A percentile compares a stretch with the other conserved stretches of the same genome.
Conservation (phyloP, 2,329 filamentous ascomycete species). For the Dendrostoma leiphaemia region DNA sequence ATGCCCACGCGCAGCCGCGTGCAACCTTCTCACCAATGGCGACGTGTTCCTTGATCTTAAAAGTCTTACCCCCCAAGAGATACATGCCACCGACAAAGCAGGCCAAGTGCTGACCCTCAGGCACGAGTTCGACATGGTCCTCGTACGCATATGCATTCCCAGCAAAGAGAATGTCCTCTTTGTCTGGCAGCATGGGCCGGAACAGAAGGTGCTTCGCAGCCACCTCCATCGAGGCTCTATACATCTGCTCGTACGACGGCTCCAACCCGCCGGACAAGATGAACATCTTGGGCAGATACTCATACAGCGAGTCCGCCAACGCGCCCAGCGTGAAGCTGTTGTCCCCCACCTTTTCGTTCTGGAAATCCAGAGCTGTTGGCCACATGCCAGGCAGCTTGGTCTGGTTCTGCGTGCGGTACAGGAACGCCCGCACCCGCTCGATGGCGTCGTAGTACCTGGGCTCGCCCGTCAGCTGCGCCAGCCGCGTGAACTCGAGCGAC, state of each 20-base stretch:
- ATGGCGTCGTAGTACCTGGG: conserved; percentile 69
- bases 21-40: conserved; percentile 46
- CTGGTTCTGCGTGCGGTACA: conserved; percentile 65
- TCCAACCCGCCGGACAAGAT: conserved; percentile 64
- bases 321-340: conserved; percentile 51
- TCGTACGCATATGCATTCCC: conserved; percentile 35
- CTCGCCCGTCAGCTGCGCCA: conserved; percentile 68
- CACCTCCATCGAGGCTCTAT: conserved; percentile 57
- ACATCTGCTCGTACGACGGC: conserved; percentile 62
- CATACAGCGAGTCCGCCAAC: conserved; percentile 55
- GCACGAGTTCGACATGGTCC: conserved; percentile 26
- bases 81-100: conserved; percentile 52
- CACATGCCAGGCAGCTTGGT: conserved; percentile 76
- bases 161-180: conserved; percentile 62
- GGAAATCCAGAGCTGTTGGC: conserved; percentile 63
- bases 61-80: conserved; percentile 42
- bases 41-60: conserved; percentile 44
- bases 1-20: conserved; percentile 58
- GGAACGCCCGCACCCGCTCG: conserved; percentile 59
- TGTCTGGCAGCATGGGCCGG: conserved; percentile 62
- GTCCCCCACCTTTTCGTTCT: conserved; percentile 42
- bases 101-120: conserved; percentile 40
- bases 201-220: conserved; percentile 65
- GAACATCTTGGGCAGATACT: conserved; percentile 61
- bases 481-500: conserved; percentile 67